Evolutionary conservation across 1,284 basidiomycete species (phyloP).

Genomic region (Papiliotrema nemorosa): DNA sequence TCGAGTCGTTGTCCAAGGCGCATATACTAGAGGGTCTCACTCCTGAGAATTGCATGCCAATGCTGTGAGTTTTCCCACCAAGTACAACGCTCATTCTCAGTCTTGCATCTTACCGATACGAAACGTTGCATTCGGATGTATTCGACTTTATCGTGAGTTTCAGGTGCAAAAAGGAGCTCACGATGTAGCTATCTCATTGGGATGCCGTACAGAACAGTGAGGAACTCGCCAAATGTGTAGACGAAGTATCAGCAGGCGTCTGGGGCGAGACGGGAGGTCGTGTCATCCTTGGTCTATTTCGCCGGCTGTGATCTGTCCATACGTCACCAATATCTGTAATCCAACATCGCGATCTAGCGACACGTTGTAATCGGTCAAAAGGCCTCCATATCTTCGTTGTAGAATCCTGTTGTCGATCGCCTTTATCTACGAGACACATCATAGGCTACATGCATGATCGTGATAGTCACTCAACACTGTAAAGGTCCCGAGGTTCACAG

Average conservation of each 20-base stretch:
- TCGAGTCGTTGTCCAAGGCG: conserved; percentile 65
- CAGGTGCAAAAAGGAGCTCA: background rate
- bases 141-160: conserved; percentile 40
- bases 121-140: conserved; percentile 32
- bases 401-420: no score
- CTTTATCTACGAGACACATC: no score
- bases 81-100: conserved; percentile 7
- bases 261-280: conserved; percentile 40
- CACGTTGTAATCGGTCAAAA: no score
- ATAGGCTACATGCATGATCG: background rate
- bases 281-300: conserved; percentile 31
- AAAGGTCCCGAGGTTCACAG: background rate
- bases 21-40: conserved; percentile 72
- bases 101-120: conserved; percentile 38
- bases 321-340: no score
- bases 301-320: background rate
- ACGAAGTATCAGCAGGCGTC: conserved; percentile 41
- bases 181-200: conserved; percentile 31
- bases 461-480: background rate
- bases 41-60: conserved; percentile 65
- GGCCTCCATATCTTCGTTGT: no score
- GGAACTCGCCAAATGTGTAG: conserved; percentile 35
- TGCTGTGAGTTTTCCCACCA: conserved; percentile 56
- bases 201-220: conserved; percentile 21
- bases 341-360: no score